phyloP scores from a whole-genome alignment of 2,329 filamentous ascomycete species.

The Fusarium caatingaense region DNA sequence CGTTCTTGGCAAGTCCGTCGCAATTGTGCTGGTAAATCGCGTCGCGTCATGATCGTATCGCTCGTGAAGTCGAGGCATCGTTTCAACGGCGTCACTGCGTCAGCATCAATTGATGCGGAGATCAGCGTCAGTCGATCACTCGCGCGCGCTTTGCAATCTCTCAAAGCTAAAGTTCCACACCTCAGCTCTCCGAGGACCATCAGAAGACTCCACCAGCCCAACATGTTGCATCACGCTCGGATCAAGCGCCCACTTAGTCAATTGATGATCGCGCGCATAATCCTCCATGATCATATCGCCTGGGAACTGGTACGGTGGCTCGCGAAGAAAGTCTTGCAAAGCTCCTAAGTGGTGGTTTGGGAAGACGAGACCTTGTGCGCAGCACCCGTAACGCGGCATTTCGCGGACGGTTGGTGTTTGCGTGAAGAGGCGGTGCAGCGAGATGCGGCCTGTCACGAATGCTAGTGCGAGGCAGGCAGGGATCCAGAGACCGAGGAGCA shows the following conservation, averaged over 20 bases:
- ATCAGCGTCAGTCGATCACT: background rate
- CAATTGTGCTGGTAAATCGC: background rate
- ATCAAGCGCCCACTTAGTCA: slow-evolving; percentile 53
- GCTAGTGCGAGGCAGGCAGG: slow-evolving; percentile 49
- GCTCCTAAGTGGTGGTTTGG: slow-evolving; percentile 47
- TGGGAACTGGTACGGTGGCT: slow-evolving; percentile 50
- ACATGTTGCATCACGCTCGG: slow-evolving; percentile 54
- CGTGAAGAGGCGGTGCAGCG: slow-evolving; percentile 43
- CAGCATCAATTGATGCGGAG: background rate
- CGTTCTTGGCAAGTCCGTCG: background rate
- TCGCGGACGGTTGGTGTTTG: slow-evolving; percentile 45
- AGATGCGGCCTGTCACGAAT: slow-evolving; percentile 47
- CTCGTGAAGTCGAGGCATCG: background rate
- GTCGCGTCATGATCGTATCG: background rate
- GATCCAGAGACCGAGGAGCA: slow-evolving; percentile 47
- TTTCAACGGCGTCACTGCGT: background rate
- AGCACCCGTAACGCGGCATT: slow-evolving; percentile 55
- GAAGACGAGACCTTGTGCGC: slow-evolving; percentile 53
- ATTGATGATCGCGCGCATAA: slow-evolving; percentile 45
- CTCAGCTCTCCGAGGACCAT: slow-evolving; percentile 43
- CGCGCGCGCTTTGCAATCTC: slow-evolving; percentile 7
- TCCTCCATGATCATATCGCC: slow-evolving; percentile 53
- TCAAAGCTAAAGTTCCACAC: slow-evolving; percentile 55
- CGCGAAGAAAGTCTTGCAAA: slow-evolving; percentile 44
- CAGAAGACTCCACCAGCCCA: slow-evolving; percentile 49